These are phyloP conservation scores for Ormosia semicastrata DNA, from an alignment of 306 rosid genomes.

Conservation along the genomic window DNA sequence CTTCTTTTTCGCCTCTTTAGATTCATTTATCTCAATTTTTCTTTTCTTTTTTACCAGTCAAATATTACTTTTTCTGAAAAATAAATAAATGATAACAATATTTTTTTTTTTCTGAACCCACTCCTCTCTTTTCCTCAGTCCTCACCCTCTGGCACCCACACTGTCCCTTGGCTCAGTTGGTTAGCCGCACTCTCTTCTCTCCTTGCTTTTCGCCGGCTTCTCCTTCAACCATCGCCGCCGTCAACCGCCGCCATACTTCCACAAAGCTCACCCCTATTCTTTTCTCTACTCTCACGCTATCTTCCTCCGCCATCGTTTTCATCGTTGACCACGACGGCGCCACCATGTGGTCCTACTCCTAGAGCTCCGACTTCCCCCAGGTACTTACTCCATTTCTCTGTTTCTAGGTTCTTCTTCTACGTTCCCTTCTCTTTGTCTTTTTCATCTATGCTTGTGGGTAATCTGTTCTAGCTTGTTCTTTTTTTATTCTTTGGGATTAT, in stretches of 20 bases:
- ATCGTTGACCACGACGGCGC: conserved; percentile 2
- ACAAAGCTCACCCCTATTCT: conserved; percentile 10
- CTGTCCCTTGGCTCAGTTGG: conserved; percentile 14
- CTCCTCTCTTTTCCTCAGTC: background rate
- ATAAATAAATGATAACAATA: too few species aligned
- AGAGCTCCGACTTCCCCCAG: conserved; percentile 9
- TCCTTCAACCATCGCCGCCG: background rate
- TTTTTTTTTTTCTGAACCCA: background rate
- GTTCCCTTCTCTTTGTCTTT: background rate
- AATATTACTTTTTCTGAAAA: conserved; percentile 19
- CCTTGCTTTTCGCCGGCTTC: background rate
- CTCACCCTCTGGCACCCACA: too few species aligned
- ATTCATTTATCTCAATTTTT: background rate
- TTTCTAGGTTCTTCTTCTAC: background rate
- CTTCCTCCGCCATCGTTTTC: conserved; percentile 9
- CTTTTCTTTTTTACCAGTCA: conserved; percentile 23
- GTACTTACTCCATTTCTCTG: background rate
- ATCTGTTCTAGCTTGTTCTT: background rate
- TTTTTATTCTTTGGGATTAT: background rate
- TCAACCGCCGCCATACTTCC: background rate
- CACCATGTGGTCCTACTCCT: conserved; percentile 23
- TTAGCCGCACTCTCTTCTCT: conserved; percentile 22
- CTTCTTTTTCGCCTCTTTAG: conserved; percentile 22
- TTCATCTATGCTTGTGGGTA: background rate
- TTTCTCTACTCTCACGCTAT: background rate